Base-by-base conservation (phyloP, 1,139 yeast species). In the Geotrichum klebahnii region DNA sequence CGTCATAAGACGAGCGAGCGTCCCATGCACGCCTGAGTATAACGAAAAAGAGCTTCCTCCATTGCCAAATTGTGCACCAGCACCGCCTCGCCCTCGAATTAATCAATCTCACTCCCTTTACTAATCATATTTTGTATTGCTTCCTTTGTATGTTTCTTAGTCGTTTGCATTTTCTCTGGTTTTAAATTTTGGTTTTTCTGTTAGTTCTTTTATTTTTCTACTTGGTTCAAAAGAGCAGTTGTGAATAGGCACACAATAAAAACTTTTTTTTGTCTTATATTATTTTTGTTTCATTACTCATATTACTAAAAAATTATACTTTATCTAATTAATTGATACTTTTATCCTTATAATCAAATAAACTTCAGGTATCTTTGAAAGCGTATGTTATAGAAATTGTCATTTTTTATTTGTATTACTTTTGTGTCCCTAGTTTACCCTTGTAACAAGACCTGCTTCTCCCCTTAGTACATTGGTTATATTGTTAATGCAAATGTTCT, bases 401-500 rank as follows among this genome's bases (percentile, higher is more conserved):
- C 28, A 26, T 42, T 26, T 20, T 39, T 32, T 32, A n/a, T 32
- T 41, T 28, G 10, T 9, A 26, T 32, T 29, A 31, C 44, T 42
- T 14, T 46, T 51, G 9, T 14, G 39, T 35, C 23, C 39, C 46
- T 29, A 52, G 42, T 45, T 54, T 32, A 37, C 51, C 23, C 34
- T 42, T 17, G 53, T 54, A 40, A 29, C 29, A 17, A 5, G 3
- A n/a, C n/a, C 28, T 1, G 37, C 42, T 20, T 56, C 55, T 2
- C 52, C 54, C n/a, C 47, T 31, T 23, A 69, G 59, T 6, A 76
- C 73, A 53, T 73, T 66, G 37, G 72, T 74, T 29, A 80, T 73
- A 59, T 80, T 80, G 48, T 70, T 64, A 67, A 79, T 63, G 4
- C 74, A 74, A 33, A 66, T 66, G 9, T 65, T 59, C 2, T 81